Percentiles rank a stretch among this genome's conserved stretches.
These are phyloP conservation scores for Pseudomonodictys pantanalensis DNA, from an alignment of 495 filamentous ascomycete species.

Conservation along the genomic window DNA sequence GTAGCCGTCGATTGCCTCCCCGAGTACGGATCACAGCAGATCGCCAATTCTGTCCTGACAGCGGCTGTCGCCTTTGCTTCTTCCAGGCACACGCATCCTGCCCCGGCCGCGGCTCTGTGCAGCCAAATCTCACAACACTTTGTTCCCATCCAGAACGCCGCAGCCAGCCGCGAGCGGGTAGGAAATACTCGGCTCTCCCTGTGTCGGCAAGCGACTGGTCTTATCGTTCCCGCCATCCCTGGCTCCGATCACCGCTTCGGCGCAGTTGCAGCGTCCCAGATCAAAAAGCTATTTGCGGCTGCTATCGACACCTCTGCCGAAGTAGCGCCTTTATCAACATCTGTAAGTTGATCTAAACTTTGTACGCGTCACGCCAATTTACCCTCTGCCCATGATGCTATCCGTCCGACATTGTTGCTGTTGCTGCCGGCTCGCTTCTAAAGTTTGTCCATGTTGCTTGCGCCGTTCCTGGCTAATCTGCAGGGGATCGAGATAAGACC, in stretches of 20 bases:
- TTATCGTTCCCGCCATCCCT: slow-evolving; percentile 22
- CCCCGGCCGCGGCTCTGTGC: background rate
- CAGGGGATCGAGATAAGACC: slow-evolving; percentile 35
- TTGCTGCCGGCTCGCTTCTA: background rate
- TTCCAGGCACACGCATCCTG: background rate
- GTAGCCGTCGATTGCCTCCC: background rate
- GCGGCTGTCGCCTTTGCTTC: background rate
- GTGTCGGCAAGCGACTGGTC: slow-evolving; percentile 7
- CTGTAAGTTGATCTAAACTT: no score
- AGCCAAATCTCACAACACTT: background rate
- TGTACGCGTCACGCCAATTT: no score
- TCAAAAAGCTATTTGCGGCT: background rate
- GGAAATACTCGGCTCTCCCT: slow-evolving; percentile 23
- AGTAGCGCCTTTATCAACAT: background rate
- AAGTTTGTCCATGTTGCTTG: background rate
- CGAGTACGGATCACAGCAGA: no score
- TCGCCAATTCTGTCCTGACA: background rate
- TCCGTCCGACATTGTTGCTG: no score
- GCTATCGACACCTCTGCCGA: slow-evolving; percentile 3
- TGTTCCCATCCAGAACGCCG: background rate
- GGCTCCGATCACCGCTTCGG: background rate
- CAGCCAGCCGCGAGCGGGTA: slow-evolving; percentile 16
- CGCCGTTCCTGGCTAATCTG: slow-evolving; percentile 35
- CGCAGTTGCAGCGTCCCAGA: slow-evolving; percentile 17
- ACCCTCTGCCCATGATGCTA: no score